These are phyloP conservation scores for Citrullus amarus DNA, from an alignment of 306 rosid species.

Conservation along the genomic window DNA sequence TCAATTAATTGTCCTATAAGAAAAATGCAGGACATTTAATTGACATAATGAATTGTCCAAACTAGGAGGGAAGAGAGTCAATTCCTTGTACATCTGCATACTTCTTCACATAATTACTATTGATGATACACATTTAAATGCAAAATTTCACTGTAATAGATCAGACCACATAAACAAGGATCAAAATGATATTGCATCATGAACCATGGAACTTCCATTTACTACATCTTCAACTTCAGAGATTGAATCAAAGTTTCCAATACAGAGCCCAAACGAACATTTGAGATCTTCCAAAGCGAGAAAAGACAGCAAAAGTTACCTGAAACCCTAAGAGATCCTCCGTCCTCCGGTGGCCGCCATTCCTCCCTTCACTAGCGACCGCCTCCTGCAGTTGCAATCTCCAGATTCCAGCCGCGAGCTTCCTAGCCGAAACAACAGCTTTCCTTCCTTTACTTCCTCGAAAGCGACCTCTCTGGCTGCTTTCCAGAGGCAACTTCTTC, in stretches of 20 bases:
- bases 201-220: not conserved
- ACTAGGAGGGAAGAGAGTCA: not conserved
- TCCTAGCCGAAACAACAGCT: conserved; percentile 52
- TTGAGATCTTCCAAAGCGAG: not conserved
- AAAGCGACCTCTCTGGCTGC: conserved; percentile 22
- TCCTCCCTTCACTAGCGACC: conserved; percentile 17
- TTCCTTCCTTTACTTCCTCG: conserved; percentile 25
- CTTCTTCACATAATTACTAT: not conserved
- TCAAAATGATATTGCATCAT: not conserved
- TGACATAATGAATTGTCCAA: not conserved
- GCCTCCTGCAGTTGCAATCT: conserved; percentile 61
- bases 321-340: conserved; percentile 42
- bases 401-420: conserved; percentile 83
- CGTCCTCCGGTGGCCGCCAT: conserved; percentile 5
- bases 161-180: not conserved
- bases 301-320: conserved; percentile 22
- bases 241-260: not conserved
- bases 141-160: not conserved
- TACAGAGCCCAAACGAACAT: not conserved
- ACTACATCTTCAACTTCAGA: not conserved
- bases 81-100: not conserved
- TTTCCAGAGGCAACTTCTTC: conserved; percentile 11
- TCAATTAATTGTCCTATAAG: not conserved
- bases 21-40: not conserved
- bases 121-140: not conserved